phyloP scores from a whole-genome alignment of 1,284 basidiomycete genomes.

The Heimioporus retisporus region DNA sequence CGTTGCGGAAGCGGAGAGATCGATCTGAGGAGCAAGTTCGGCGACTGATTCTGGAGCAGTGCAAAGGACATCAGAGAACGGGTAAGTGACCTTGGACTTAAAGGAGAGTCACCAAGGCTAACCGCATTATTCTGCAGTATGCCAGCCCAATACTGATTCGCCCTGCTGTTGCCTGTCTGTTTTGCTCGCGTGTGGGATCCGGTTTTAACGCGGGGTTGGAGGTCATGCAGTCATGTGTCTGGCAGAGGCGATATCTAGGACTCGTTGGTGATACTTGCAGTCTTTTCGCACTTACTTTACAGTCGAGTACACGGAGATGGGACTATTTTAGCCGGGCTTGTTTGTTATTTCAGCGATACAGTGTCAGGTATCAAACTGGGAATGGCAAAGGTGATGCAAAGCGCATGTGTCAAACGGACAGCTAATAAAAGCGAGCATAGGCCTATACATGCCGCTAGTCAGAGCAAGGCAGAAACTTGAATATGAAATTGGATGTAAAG shows the following conservation, averaged over 20 bases:
- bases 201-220: not conserved
- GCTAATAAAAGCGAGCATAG: too few species aligned
- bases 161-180: conserved; percentile 17
- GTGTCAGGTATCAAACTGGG: too few species aligned
- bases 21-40: conserved; percentile 27
- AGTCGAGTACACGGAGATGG: too few species aligned
- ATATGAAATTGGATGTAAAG: too few species aligned
- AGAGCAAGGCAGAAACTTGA: not conserved
- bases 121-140: conserved; percentile 11
- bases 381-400: too few species aligned
- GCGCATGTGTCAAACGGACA: too few species aligned
- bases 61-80: conserved; percentile 17
- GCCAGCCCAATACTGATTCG: not conserved
- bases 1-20: conserved; percentile 27
- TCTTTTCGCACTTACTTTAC: not conserved
- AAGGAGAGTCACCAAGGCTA: too few species aligned
- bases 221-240: not conserved
- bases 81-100: conserved; percentile 18
- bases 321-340: too few species aligned
- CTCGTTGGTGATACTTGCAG: not conserved
- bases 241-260: too few species aligned
- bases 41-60: conserved; percentile 25
- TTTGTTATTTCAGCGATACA: too few species aligned
- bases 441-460: not conserved
- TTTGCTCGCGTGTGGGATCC: conserved; percentile 2